Base-by-base conservation (phyloP, 2,329 filamentous ascomycete genomes). In the Exophiala aquamarina region DNA sequence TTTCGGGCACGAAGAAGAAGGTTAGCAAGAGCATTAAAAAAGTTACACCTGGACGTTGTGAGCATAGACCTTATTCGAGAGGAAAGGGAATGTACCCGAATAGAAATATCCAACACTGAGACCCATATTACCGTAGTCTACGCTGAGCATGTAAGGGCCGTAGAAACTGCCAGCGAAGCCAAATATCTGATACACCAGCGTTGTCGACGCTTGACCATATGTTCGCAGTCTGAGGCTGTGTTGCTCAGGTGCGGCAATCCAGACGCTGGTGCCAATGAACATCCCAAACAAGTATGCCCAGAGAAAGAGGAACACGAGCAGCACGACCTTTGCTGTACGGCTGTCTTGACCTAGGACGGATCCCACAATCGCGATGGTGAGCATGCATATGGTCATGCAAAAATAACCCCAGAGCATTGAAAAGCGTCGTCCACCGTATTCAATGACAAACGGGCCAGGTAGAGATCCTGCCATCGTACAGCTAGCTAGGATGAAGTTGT, bases 101-200 rank as follows among this genome's bases (percentile, higher is more conserved):
- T 63, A 63, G 32, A 63, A 63, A 29, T 63, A 63, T 2, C 61
- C 61, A n/a, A 63, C 61, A 38, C 54, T 60, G 3, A 59, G 26
- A 1, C 61, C 60, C 60, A 61, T 61, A 31, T 61, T 58, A 3
- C 60, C 60, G 40, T 62, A 52, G 13, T 56, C 34, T 1, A 47
- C 34, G 21, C 57, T 54, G 14, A 62, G 34, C 59, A 61, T 61
- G 29, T 62, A 62, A 0, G 60, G 60, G 1, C 55, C 59, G 53
- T 57, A 62, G 36, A 62, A 62, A 1, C 44, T 53, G 2, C 55
- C 54, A 1, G 49, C 55, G 23, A 62, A 62, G 5, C 50, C 58
- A 20, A 60, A 59, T 13, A 60, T 50, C 11, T 58, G 53, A 31
- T 60, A 60, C 14, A 60, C 36, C 8, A 52, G 41, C 6, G 52